A percentile compares a stretch with the other conserved stretches of the same genome.
Conservation (phyloP, 768 basidiomycete species). For the Panus rudis region DNA sequence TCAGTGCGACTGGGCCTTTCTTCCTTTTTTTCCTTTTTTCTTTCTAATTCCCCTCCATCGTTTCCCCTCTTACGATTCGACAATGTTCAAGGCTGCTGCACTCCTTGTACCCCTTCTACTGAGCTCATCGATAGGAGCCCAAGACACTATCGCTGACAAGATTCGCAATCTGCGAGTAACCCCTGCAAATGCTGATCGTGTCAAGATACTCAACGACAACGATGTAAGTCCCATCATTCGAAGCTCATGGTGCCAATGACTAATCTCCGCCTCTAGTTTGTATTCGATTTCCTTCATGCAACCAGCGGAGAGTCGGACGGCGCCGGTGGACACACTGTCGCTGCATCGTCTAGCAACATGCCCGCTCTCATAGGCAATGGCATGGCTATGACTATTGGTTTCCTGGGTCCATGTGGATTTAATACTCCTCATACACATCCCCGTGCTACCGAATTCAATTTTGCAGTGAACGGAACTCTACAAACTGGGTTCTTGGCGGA, state of each 20-base stretch:
- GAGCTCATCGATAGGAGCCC: too few species aligned
- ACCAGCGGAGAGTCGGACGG: conserved; percentile 7
- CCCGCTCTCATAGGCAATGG: conserved; percentile 21
- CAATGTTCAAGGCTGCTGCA: too few species aligned
- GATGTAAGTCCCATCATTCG: conserved; percentile 1
- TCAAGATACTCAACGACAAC: conserved; percentile 7
- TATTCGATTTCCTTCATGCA: conserved; percentile 6
- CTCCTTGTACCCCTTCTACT: too few species aligned
- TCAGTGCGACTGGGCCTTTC: too few species aligned
- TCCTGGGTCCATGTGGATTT: conserved; percentile 25
- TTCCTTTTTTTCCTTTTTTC: too few species aligned
- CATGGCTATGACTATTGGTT: conserved; percentile 22
- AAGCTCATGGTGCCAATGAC: neutral
- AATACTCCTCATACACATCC: conserved; percentile 31
- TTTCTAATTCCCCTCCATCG: too few species aligned
- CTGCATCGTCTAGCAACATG: conserved; percentile 19
- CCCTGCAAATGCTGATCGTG: conserved; percentile 4
- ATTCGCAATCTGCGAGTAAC: conserved; percentile 4
- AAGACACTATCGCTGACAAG: too few species aligned
- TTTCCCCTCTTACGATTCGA: too few species aligned
- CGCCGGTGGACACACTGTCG: conserved; percentile 19
- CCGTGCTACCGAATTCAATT: conserved; percentile 28
- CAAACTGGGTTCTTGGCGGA: conserved; percentile 20
- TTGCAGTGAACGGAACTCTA: conserved; percentile 22
- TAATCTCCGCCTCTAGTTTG: neutral